Base-by-base conservation (phyloP, 1,139 yeast species). In the Saccharomyces hybrid region DNA sequence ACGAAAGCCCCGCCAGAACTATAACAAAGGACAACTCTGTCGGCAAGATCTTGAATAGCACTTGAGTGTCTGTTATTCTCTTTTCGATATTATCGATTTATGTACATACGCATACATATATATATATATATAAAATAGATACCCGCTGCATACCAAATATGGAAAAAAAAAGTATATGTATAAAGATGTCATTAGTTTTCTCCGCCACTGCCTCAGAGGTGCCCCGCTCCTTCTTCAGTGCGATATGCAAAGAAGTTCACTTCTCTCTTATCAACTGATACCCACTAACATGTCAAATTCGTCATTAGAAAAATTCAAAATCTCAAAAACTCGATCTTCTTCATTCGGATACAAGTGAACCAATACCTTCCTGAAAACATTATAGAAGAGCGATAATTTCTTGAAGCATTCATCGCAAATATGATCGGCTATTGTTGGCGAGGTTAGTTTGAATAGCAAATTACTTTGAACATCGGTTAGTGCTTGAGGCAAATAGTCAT, bases 261-360 rank as follows among this genome's bases (percentile, higher is more conserved):
- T 20, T 20, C 23, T 38, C 13, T 38, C 25, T 38, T 7, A 38
- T 2, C 3, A 13, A 38, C 79, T 84, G 27, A 84, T 77, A 14
- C 90, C 91, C 29, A 85, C 67, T 54, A 86, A 72, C 0, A 88
- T 83, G 5, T 86, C 82, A 34, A 85, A 80, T 52, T 85, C 88
- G 5, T 65, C 57, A 46, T 77, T 82, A 0, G 70, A 57, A 49
- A 66, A 69, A 29, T 63, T 63, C 26, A 74, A 65, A 6, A 66
- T 64, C 3, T 59, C 53, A 5, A 53, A 57, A 2, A 68, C 51
- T 29, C 57, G 62, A 2, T 63, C 64, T 6, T 55, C 52, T 4
- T 66, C 62, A 1, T 71, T 70, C 32, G 73, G 73, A 50, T 72
- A 72, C 3, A 74, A 50, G 52, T 69, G 66, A 20, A 63, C 52